Conservation (phyloP, 768 basidiomycete species). For the Boletus rubropictus region DNA sequence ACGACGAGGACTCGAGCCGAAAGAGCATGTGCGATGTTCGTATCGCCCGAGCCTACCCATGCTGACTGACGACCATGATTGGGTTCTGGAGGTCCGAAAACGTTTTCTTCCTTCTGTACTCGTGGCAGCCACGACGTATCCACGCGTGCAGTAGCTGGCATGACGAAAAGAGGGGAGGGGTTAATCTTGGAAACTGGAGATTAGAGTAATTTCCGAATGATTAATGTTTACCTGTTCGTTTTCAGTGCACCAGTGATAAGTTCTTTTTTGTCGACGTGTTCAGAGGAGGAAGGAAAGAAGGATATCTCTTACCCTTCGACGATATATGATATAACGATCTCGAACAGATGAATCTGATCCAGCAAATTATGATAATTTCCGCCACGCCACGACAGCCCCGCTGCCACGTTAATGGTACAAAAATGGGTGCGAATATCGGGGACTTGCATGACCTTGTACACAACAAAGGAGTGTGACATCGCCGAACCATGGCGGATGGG, state of each 20-base stretch:
- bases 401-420: slow-evolving; percentile 19
- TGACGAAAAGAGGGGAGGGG: background rate
- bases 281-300: background rate
- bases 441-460: slow-evolving; percentile 4
- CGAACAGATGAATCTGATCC: slow-evolving; percentile 3
- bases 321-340: background rate
- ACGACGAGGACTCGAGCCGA: background rate
- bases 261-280: background rate
- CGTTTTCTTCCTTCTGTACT: too few species aligned
- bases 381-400: slow-evolving; percentile 10
- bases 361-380: slow-evolving; percentile 2
- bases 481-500: background rate
- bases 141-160: background rate
- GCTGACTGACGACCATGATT: too few species aligned
- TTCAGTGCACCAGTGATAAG: background rate
- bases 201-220: background rate
- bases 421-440: slow-evolving; percentile 3
- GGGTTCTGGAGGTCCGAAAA: too few species aligned
- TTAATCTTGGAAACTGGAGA: slow-evolving; percentile 2
- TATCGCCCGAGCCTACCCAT: too few species aligned
- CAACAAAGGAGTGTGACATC: slow-evolving; percentile 12
- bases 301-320: background rate
- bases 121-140: background rate
- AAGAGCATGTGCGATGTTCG: too few species aligned
- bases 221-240: background rate